Evolutionary conservation across 306 rosid genomes (phyloP).

Genomic region (Oxytropis ochrocephala): DNA sequence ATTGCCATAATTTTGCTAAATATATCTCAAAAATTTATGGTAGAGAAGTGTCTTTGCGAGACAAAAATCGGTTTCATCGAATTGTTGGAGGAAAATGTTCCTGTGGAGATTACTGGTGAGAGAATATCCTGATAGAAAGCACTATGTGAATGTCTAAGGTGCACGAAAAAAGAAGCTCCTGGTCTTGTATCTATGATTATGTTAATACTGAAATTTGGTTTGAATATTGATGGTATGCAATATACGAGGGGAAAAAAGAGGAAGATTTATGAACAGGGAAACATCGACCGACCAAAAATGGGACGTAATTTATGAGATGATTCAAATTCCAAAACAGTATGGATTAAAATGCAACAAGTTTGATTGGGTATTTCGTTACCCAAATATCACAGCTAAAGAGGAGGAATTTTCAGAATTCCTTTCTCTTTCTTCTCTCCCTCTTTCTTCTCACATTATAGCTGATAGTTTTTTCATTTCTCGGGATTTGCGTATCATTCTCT

Average conservation of each 20-base stretch:
- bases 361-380: not conserved
- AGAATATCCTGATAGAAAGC: constrained; percentile 14
- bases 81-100: constrained; percentile 75
- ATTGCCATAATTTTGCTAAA: constrained; percentile 88
- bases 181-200: not conserved
- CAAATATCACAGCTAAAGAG: not conserved
- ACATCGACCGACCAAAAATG: not conserved
- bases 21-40: constrained; percentile 46
- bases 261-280: not conserved
- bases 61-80: constrained; percentile 70
- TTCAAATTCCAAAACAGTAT: not conserved
- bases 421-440: not conserved
- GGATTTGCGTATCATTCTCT: not conserved
- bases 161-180: not conserved
- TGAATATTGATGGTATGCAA: not conserved
- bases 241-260: not conserved
- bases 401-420: not conserved
- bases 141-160: not conserved
- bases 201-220: not conserved
- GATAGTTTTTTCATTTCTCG: not conserved
- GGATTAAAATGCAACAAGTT: constrained; percentile 5
- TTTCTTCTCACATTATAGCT: not conserved
- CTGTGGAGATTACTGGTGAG: constrained; percentile 86
- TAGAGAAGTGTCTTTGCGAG: constrained; percentile 70
- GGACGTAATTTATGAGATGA: not conserved